These are phyloP conservation scores for Eimeria necatrix DNA, from an alignment of 169 alveolate species.

Conservation along the genomic window DNA sequence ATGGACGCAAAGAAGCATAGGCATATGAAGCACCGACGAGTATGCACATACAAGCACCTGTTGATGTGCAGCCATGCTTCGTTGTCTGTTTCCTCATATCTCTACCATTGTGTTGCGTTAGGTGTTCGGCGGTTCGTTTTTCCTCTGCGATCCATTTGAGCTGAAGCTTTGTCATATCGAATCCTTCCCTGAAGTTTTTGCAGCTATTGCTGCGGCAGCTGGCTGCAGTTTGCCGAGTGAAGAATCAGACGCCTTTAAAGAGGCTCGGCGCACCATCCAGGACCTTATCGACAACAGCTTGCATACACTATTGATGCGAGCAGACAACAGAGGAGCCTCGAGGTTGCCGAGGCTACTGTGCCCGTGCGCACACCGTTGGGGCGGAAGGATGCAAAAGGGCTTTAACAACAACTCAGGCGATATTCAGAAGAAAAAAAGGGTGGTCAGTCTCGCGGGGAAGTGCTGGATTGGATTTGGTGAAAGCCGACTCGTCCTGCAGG, in stretches of 20 bases:
- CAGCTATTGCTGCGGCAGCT: background rate
- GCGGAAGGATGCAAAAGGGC: too few relatives aligned
- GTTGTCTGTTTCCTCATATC: too few relatives aligned
- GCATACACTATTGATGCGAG: background rate
- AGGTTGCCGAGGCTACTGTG: too few relatives aligned
- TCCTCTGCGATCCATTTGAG: conserved; percentile 22
- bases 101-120: background rate
- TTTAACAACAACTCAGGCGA: too few relatives aligned
- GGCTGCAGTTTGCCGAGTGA: too few relatives aligned
- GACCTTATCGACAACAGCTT: background rate
- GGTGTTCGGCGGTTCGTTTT: conserved; percentile 9
- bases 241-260: too few relatives aligned
- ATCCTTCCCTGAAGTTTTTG: background rate
- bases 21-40: too few relatives aligned
- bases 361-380: too few relatives aligned
- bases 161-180: background rate
- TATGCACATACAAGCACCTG: too few relatives aligned
- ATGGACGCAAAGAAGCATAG: too few relatives aligned
- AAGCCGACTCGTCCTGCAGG: background rate
- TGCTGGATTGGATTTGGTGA: background rate
- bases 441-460: background rate
- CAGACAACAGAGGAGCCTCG: too few relatives aligned
- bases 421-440: background rate
- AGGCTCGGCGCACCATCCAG: background rate
- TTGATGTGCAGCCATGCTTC: too few relatives aligned